A percentile compares a stretch with the other conserved stretches of the same genome.
Conservation (phyloP, 148 eudicot genomes). For the Gaultheria prostrata region DNA sequence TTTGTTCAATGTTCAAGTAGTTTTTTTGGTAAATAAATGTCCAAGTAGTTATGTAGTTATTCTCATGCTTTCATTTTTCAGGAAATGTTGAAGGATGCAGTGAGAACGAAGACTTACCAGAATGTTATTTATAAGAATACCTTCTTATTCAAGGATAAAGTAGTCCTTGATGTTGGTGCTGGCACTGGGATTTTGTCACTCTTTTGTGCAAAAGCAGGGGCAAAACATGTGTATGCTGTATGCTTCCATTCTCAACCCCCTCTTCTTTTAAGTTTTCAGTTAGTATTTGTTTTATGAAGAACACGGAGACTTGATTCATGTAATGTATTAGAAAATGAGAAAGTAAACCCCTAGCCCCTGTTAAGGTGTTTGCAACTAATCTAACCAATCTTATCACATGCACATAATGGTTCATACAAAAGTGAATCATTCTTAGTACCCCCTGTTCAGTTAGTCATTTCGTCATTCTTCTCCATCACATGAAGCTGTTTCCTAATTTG, state of each 20-base stretch:
- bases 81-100: constrained; percentile 97
- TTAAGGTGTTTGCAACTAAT: background rate
- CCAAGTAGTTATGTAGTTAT: too few relatives aligned
- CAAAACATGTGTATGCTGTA: constrained; percentile 98
- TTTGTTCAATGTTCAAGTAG: background rate
- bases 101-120: constrained; percentile 95
- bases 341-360: too few relatives aligned
- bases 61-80: constrained; percentile 31
- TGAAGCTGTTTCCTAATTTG: background rate
- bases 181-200: constrained; percentile 98
- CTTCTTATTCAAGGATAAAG: constrained; percentile 83
- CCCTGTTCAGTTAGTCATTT: background rate
- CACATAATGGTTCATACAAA: background rate
- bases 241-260: constrained; percentile 15
- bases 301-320: background rate
- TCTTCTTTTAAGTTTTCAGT: background rate
- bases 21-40: too few relatives aligned
- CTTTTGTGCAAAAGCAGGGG: constrained; percentile 98
- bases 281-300: background rate
- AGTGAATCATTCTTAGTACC: background rate
- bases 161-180: constrained; percentile 98
- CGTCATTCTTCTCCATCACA: background rate
- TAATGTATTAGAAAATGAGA: too few relatives aligned
- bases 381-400: background rate
- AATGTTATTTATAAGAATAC: constrained; percentile 79